These are phyloP conservation scores for Amanita rubescens DNA, from an alignment of 768 basidiomycete genomes.

Conservation along the genomic window DNA sequence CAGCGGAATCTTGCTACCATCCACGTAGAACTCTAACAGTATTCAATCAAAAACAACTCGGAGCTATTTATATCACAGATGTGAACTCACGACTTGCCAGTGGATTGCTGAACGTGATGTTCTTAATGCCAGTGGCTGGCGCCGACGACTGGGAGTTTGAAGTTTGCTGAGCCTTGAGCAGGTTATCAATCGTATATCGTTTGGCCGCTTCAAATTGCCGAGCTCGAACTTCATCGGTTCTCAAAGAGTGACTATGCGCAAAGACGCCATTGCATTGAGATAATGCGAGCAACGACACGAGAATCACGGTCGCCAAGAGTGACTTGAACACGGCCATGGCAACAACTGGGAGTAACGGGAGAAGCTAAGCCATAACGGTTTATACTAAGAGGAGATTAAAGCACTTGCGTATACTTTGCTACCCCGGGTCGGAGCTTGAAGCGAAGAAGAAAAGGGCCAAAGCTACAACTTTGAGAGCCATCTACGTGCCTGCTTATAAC, in stretches of 20 bases:
- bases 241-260: constrained; percentile 11
- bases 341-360: too few species aligned
- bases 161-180: neutral
- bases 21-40: constrained; percentile 56
- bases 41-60: neutral
- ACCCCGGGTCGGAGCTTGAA: too few species aligned
- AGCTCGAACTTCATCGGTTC: constrained; percentile 35
- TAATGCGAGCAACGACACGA: neutral
- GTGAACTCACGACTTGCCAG: constrained; percentile 44
- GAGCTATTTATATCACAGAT: neutral
- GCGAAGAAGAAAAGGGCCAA: too few species aligned
- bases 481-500: too few species aligned
- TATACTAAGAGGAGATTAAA: too few species aligned
- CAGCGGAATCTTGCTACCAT: constrained; percentile 57
- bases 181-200: constrained; percentile 22
- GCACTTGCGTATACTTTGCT: too few species aligned
- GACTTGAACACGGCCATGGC: constrained; percentile 1
- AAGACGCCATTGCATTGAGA: neutral
- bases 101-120: constrained; percentile 67
- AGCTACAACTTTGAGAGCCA: too few species aligned
- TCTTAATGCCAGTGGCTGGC: constrained; percentile 26
- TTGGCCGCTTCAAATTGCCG: constrained; percentile 43
- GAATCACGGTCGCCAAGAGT: neutral
- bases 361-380: too few species aligned
- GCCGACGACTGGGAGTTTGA: too few species aligned